Evolutionary conservation across 805 yeast species (phyloP), one percentile per base, ranked within the genome.

Genomic region (Scheffersomyces stipitis): DNA sequence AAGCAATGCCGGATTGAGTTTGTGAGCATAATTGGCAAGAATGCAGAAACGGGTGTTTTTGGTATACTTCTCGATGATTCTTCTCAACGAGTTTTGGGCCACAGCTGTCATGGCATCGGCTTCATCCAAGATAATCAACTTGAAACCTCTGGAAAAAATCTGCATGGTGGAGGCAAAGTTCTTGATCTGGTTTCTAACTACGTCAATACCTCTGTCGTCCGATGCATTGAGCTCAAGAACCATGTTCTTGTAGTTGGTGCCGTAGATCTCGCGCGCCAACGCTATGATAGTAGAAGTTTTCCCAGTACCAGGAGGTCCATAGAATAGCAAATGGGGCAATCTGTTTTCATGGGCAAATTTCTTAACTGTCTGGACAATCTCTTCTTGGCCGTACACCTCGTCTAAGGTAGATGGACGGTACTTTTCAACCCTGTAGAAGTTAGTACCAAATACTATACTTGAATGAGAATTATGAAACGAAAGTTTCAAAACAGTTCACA

Each of bases 161-260:
- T 93, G 99, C 73, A 88, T 81, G 1, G 99, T 93, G 20, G 91
- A 80, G 8, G 99, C 99, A 67, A 93, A 93, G 50, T 84, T 89
- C 71, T 93, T 93, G 69, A 93, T 89, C 63, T 89, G 96, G 53
- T 93, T 93, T 46, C 99, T 77, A n/a, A 93, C 98, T 30, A 93
- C 97, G 51, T 88, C 96, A 48, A 93, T 93, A 47, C 99, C 99
- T 65, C 99, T 78, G 60, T 93, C 99, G 61, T 93, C 99, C 3
- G 95, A 83, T 3, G 99, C 99, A 63, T 93, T 93, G 60, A 93
- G 73, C 58, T 93, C 99, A 37, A 93, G 66, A 1, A 93, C 97
- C 90, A 90, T 89, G 54, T 88, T 86, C 50, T 75, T 78, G 58
- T 86, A 86, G 45, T 80, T 77, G 13, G 73, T 65, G 2, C 99